Percentiles rank a stretch among this genome's conserved stretches.
Conservation (phyloP, 306 rosid genomes). For the Lagenaria siceraria region DNA sequence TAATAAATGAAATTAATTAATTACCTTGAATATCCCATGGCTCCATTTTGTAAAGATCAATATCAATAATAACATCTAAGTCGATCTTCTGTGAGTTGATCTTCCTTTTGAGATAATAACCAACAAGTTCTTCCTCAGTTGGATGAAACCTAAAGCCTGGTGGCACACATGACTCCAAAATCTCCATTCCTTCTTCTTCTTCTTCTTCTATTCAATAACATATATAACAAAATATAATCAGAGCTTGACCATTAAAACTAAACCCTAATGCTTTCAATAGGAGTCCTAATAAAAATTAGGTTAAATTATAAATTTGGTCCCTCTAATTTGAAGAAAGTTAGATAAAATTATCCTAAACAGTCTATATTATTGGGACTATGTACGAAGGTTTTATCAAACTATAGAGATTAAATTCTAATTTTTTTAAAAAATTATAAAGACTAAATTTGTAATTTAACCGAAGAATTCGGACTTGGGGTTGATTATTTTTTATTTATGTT, state of each 20-base stretch:
- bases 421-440: too few species aligned
- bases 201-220: not conserved
- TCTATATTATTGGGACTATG: accelerated
- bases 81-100: conserved; percentile 62
- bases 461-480: too few species aligned
- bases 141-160: conserved; percentile 96
- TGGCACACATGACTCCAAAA: conserved; percentile 71
- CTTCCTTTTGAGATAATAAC: conserved; percentile 81
- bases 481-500: too few species aligned
- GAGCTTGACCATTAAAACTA: not conserved
- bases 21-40: conserved; percentile 98
- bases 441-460: too few species aligned
- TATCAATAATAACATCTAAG: conserved; percentile 69
- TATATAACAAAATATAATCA: too few species aligned
- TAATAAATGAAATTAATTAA: not conserved
- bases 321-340: too few species aligned
- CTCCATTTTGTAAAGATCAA: conserved; percentile 86
- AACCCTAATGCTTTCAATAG: not conserved
- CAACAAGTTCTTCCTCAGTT: conserved; percentile 96
- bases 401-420: too few species aligned
- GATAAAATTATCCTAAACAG: too few species aligned
- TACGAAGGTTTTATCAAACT: too few species aligned
- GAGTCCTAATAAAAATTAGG: too few species aligned
- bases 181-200: conserved; percentile 38
- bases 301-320: too few species aligned